Evolutionary conservation across 371 early-diverging fungal species (phyloP).

Genomic region (Mucor mucedo): DNA sequence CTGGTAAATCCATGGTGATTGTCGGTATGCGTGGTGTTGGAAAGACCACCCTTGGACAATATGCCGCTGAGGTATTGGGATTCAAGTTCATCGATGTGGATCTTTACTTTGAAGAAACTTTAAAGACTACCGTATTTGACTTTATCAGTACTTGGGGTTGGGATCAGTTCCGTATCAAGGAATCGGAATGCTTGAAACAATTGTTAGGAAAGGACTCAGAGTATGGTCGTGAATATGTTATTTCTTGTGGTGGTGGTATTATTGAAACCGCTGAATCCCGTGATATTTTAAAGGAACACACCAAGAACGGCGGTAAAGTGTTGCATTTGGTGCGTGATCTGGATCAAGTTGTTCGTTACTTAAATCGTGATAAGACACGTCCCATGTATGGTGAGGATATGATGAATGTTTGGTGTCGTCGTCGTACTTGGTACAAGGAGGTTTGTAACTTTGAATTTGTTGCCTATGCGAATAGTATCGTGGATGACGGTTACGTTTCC

Average conservation of each 20-base stretch:
- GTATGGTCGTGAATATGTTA: conserved; percentile 62
- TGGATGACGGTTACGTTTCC: conserved; percentile 47
- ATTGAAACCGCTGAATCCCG: conserved; percentile 85
- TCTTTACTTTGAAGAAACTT: conserved; percentile 72
- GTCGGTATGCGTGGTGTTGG: conserved; percentile 98
- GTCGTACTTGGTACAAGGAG: conserved; percentile 78
- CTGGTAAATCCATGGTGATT: conserved; percentile 73
- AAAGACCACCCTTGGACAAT: conserved; percentile 87
- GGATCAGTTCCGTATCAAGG: conserved; percentile 88
- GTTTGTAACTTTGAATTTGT: conserved; percentile 85
- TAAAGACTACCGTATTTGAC: conserved; percentile 76
- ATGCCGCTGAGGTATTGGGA: conserved; percentile 70
- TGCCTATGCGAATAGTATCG: conserved; percentile 49
- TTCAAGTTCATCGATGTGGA: conserved; percentile 91
- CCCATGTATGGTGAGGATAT: conserved; percentile 89
- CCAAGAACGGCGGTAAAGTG: conserved; percentile 66
- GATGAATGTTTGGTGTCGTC: conserved; percentile 79
- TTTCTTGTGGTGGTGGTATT: conserved; percentile 96
- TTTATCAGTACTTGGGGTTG: conserved; percentile 84
- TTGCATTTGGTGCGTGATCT: conserved; percentile 86
- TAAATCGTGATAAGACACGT: conserved; percentile 80
- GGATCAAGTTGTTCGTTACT: conserved; percentile 77
- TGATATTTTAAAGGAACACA: conserved; percentile 61
- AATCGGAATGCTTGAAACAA: conserved; percentile 65
- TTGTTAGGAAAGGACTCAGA: conserved; percentile 41